Percentiles rank a stretch among this genome's conserved stretches.
Conservation (phyloP, 352 stramenopile species). For the Pilasporangium apinafurcum region DNA sequence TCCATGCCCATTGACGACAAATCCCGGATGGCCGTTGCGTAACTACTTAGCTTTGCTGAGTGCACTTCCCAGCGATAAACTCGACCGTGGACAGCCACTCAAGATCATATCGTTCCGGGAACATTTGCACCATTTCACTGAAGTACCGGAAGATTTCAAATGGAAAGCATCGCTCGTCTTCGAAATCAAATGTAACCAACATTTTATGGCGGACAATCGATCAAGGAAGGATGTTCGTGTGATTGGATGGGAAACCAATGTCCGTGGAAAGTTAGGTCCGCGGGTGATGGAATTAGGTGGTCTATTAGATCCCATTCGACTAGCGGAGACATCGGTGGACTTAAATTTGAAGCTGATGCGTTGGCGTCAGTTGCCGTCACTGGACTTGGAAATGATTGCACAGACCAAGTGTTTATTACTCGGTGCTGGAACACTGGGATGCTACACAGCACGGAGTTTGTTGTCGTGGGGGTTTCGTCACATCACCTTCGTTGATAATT, state of each 20-base stretch:
- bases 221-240: conserved; percentile 25
- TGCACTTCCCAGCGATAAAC: conserved; percentile 20
- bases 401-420: conserved; percentile 94
- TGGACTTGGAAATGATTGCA: conserved; percentile 90
- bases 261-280: conserved; percentile 61
- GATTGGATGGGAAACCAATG: conserved; percentile 74
- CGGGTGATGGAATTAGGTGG: conserved; percentile 68
- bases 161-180: conserved; percentile 60
- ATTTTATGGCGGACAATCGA: conserved; percentile 21
- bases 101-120: conserved; percentile 70
- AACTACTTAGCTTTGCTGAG: conserved; percentile 78
- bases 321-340: conserved; percentile 95
- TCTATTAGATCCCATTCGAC: conserved; percentile 76
- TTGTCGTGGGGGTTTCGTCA: conserved; percentile 96
- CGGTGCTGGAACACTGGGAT: conserved; percentile 96
- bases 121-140: conserved; percentile 45
- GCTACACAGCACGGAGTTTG: conserved; percentile 92
- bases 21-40: conserved; percentile 85
- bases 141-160: conserved; percentile 30
- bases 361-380: conserved; percentile 93
- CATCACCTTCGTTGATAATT: conserved; percentile 98
- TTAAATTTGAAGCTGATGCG: conserved; percentile 99
- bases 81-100: conserved; percentile 21
- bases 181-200: conserved; percentile 27
- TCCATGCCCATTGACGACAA: conserved; percentile 59